These are phyloP conservation scores for Elsinoe australis DNA, from an alignment of 2,329 filamentous ascomycete species.

Conservation along the genomic window DNA sequence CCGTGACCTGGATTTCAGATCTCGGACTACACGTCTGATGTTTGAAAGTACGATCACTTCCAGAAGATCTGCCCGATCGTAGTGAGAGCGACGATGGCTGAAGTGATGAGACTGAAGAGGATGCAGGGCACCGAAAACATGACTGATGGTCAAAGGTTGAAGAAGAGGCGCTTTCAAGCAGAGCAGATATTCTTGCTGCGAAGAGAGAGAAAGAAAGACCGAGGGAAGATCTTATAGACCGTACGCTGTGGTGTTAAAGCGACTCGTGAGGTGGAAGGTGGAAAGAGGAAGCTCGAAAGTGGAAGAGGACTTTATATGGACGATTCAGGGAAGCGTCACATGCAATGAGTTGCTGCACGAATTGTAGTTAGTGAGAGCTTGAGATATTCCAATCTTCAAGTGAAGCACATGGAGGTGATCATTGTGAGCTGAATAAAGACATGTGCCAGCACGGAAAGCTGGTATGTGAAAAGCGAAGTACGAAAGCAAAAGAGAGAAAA, in stretches of 20 bases:
- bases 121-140: constrained; percentile 14
- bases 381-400: background rate
- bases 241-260: no score
- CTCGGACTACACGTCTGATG: no score
- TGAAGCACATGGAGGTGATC: no score
- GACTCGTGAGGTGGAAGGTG: background rate
- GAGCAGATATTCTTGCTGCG: no score
- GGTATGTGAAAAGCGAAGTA: no score
- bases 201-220: background rate
- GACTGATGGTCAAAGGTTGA: background rate
- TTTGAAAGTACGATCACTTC: background rate
- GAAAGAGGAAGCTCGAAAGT: no score
- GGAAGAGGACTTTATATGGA: background rate
- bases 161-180: no score
- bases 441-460: no score
- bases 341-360: background rate
- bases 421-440: no score
- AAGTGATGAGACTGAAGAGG: constrained; percentile 4
- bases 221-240: no score
- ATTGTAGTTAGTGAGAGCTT: background rate
- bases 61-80: constrained; percentile 14
- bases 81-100: background rate
- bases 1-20: no score
- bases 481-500: no score
- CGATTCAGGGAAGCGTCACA: background rate